Percentiles rank a stretch among this genome's conserved stretches.
phyloP scores from a whole-genome alignment of 345 rosid genomes.

The Anacardium occidentale region DNA sequence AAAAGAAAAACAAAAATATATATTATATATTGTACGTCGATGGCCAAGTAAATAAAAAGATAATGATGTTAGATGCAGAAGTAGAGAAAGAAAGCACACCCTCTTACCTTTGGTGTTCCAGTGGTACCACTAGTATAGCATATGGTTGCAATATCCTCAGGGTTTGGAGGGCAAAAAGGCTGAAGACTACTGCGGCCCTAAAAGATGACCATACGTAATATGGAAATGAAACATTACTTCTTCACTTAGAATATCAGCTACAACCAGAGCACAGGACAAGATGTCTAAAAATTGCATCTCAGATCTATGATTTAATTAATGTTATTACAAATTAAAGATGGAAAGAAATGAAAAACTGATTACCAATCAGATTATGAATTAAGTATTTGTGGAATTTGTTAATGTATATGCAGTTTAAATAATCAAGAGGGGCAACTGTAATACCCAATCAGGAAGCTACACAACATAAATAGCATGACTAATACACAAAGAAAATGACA shows the following conservation, averaged over 20 bases:
- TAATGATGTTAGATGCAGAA: slow-evolving; percentile 16
- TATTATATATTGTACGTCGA: no score
- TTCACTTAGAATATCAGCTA: slow-evolving; percentile 7
- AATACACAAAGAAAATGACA: not conserved
- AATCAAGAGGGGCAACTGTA: not conserved
- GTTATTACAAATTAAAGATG: not conserved
- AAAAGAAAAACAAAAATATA: slow-evolving; percentile 13
- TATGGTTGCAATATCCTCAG: slow-evolving; percentile 84
- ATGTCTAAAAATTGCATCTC: slow-evolving; percentile 6
- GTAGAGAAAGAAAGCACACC: slow-evolving; percentile 17
- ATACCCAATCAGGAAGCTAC: not conserved
- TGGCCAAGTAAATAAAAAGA: not conserved
- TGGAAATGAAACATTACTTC: slow-evolving; percentile 18
- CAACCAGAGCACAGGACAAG: slow-evolving; percentile 1
- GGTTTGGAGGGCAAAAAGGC: slow-evolving; percentile 69
- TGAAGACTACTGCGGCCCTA: slow-evolving; percentile 75
- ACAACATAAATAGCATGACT: not conserved
- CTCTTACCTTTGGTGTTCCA: slow-evolving; percentile 84
- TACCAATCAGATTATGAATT: not conserved
- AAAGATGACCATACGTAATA: slow-evolving; percentile 31
- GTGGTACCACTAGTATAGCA: slow-evolving; percentile 99
- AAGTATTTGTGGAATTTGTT: not conserved
- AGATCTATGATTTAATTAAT: slow-evolving; percentile 3
- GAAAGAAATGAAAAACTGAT: not conserved
- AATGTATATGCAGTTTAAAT: not conserved